phyloP scores from a whole-genome alignment of 2,329 filamentous ascomycete genomes.

The Fusarium redolens region DNA sequence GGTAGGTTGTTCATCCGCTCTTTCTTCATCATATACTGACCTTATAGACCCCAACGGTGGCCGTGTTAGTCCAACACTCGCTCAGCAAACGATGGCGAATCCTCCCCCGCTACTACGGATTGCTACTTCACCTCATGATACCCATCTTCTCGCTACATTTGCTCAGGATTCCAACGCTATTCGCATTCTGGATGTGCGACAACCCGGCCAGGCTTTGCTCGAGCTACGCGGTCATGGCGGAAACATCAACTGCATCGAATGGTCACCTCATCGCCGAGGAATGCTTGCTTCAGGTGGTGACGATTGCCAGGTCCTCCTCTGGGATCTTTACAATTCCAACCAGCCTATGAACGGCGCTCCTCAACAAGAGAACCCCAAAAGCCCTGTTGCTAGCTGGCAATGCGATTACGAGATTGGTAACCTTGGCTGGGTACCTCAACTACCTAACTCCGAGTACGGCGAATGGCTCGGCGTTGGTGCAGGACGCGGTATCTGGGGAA shows the following conservation, averaged over 20 bases:
- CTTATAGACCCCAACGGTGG: constrained; percentile 65
- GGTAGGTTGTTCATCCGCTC: constrained; percentile 58
- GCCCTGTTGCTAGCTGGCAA: constrained; percentile 81
- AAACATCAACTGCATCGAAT: constrained; percentile 92
- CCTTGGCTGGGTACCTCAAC: constrained; percentile 83
- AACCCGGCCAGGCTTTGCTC: constrained; percentile 93
- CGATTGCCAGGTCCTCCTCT: constrained; percentile 90
- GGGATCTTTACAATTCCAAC: constrained; percentile 83
- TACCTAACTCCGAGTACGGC: constrained; percentile 74
- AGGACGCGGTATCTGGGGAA: constrained; percentile 84
- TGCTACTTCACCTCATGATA: constrained; percentile 93
- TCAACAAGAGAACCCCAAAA: constrained; percentile 68
- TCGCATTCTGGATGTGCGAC: constrained; percentile 93
- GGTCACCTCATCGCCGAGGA: constrained; percentile 88
- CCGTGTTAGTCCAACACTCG: constrained; percentile 78
- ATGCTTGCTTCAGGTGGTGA: constrained; percentile 92
- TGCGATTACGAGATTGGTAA: constrained; percentile 91
- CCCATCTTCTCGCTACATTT: constrained; percentile 96
- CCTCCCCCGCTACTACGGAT: constrained; percentile 82
- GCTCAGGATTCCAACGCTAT: constrained; percentile 92
- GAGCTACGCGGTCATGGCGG: constrained; percentile 91
- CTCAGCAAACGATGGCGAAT: constrained; percentile 80
- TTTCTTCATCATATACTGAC: neutral
- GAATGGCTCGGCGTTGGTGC: constrained; percentile 89
- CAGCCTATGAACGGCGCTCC: constrained; percentile 62